These are phyloP conservation scores for Plasmodium adleri DNA, from an alignment of 169 alveolate genomes.

Conservation along the genomic window DNA sequence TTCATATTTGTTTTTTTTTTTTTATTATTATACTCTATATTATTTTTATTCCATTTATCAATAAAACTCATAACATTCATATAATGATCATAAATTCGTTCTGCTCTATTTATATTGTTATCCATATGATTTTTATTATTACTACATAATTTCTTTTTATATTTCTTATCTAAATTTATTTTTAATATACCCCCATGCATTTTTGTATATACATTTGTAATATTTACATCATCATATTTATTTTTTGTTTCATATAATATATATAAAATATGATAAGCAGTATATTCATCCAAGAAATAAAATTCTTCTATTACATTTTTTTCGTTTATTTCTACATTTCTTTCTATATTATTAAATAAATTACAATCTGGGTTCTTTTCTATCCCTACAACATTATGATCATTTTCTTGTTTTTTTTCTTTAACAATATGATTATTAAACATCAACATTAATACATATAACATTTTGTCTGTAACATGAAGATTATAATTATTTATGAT, in stretches of 20 bases:
- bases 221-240: neutral
- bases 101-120: neutral
- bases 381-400: neutral
- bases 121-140: neutral
- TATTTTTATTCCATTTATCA: slow-evolving; percentile 35
- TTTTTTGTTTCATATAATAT: slow-evolving; percentile 5
- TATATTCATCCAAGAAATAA: slow-evolving; percentile 26
- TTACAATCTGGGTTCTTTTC: neutral
- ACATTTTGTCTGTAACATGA: neutral
- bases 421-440: neutral
- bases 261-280: slow-evolving; percentile 25
- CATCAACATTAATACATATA: neutral
- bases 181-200: slow-evolving; percentile 24
- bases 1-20: slow-evolving; percentile 20
- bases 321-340: slow-evolving; percentile 7
- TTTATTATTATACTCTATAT: slow-evolving; percentile 62
- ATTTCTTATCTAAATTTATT: neutral
- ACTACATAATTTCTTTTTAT: neutral
- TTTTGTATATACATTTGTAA: slow-evolving; percentile 7
- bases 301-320: slow-evolving; percentile 9
- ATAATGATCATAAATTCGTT: slow-evolving; percentile 14
- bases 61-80: slow-evolving; percentile 17
- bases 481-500: slow-evolving; percentile 13
- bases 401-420: neutral
- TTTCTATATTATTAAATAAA: neutral